Evolutionary conservation across 495 filamentous ascomycete genomes (phyloP), one percentile per base, ranked within the genome.

Genomic region (Neurospora pannonica): DNA sequence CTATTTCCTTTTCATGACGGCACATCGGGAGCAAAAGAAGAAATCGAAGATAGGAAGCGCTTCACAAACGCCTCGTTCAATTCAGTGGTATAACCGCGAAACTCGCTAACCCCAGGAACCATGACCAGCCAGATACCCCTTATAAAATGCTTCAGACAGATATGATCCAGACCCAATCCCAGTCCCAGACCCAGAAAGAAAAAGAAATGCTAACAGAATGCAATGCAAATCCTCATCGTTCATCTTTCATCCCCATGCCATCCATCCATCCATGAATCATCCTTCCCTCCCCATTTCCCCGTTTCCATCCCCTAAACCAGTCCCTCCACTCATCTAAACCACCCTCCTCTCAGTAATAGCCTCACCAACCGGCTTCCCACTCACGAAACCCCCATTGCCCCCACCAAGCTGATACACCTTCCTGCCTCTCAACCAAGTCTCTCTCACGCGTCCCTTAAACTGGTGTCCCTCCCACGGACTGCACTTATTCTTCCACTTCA

Each of bases 401-500:
- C 78, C 85, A 15, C 82, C 82, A 9, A 84, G 72, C 76, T 88
- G 87, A 81, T 92, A 97, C 38, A 98, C 88, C 80, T 88, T 91
- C 75, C 84, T 83, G 2, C 96, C 96, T 40, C 95, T 85, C 60
- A 99, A 79, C 94, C 94, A 98, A 10, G 96, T 98, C 86, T 97
- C 94, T 71, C 85, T 87, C 17, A 98, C 95, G 75, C 93, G 88
- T 0, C 96, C 96, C 73, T 85, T 88, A 79, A 99, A 89, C 7
- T 81, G 88, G 77, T 90, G 91, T 34, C 94, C 94, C 82, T 98
- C 92, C 85, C 97, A 99, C 3, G 96, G 96, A 34, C 90, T 93
- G 84, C 93, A 93, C 82, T 97, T 97, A 81, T 99, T 98, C 77
- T 94, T 89, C 88, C 97, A 99, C 48, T 96, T 87, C 95, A 99